A percentile compares a stretch with the other conserved stretches of the same genome.
Evolutionary conservation across 1,284 basidiomycete genomes (phyloP).

Genomic region (Irpex sp.): DNA sequence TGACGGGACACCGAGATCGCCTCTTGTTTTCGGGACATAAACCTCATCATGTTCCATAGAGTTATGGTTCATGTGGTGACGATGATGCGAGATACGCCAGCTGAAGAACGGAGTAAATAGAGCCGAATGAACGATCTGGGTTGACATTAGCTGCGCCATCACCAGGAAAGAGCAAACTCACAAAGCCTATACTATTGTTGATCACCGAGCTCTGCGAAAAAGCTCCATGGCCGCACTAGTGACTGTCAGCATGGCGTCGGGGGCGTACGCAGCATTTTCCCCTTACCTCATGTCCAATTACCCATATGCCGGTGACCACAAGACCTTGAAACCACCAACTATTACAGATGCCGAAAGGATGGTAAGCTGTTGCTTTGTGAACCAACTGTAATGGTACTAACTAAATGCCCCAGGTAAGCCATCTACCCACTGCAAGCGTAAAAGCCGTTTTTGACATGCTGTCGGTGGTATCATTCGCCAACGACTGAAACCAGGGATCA

Average conservation of each 20-base stretch:
- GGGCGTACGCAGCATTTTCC: neutral
- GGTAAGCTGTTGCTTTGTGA: neutral
- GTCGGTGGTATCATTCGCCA: neutral
- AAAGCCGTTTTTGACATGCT: neutral
- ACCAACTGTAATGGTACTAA: slow-evolving; percentile 7
- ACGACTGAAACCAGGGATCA: slow-evolving; percentile 32
- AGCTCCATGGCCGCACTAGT: slow-evolving; percentile 29
- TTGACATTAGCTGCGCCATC: neutral
- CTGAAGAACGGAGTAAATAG: slow-evolving; percentile 30
- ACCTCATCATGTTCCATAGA: slow-evolving; percentile 57
- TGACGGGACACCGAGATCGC: slow-evolving; percentile 45
- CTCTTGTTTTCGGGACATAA: slow-evolving; percentile 54
- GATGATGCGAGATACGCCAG: slow-evolving; percentile 38
- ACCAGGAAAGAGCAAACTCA: slow-evolving; percentile 2
- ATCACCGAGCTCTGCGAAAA: slow-evolving; percentile 24
- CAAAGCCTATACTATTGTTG: slow-evolving; percentile 26
- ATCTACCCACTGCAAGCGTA: slow-evolving; percentile 31
- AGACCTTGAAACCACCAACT: slow-evolving; percentile 66
- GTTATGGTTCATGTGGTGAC: slow-evolving; percentile 34
- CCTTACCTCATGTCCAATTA: slow-evolving; percentile 56
- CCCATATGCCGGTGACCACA: slow-evolving; percentile 57
- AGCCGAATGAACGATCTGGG: slow-evolving; percentile 3
- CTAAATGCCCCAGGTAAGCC: slow-evolving; percentile 38
- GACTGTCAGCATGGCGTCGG: neutral
- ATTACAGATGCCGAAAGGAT: neutral